Conservation (phyloP, 257 asterid genomes). For the Gentiana straminea region DNA sequence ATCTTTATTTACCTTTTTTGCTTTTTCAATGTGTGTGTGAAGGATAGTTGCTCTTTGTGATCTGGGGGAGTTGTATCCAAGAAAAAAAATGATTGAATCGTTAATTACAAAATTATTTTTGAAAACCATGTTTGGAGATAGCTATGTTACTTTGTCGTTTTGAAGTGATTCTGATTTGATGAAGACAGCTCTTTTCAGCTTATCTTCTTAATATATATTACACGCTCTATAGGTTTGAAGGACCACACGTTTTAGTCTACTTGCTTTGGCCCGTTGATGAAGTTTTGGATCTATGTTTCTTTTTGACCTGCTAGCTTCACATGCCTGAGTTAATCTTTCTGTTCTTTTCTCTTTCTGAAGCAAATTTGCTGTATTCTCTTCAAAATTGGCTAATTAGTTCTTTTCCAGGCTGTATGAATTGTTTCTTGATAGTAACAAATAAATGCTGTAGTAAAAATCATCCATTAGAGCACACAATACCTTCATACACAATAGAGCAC, state of each 20-base stretch:
- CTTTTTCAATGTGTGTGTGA: too few relatives aligned
- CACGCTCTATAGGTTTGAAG: conserved; percentile 20
- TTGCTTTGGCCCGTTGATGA: conserved; percentile 10
- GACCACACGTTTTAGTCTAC: conserved; percentile 30
- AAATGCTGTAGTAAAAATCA: background rate
- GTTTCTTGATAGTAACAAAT: background rate
- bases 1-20: background rate
- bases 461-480: too few relatives aligned
- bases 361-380: conserved; percentile 1
- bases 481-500: too few relatives aligned
- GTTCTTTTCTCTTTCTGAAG: background rate
- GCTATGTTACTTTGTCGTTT: conserved; percentile 19
- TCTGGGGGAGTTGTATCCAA: background rate
- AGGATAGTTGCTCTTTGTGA: background rate
- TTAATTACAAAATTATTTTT: conserved; percentile 11
- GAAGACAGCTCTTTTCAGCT: conserved; percentile 20
- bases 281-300: conserved; percentile 7
- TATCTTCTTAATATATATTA: conserved; percentile 36
- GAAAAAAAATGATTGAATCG: conserved; percentile 1
- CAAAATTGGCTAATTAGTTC: background rate
- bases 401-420: background rate
- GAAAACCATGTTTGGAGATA: conserved; percentile 10
- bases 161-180: conserved; percentile 17
- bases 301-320: conserved; percentile 21
- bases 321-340: conserved; percentile 3